phyloP scores from a whole-genome alignment of 495 filamentous ascomycete genomes.

The Neurospora discreta region DNA sequence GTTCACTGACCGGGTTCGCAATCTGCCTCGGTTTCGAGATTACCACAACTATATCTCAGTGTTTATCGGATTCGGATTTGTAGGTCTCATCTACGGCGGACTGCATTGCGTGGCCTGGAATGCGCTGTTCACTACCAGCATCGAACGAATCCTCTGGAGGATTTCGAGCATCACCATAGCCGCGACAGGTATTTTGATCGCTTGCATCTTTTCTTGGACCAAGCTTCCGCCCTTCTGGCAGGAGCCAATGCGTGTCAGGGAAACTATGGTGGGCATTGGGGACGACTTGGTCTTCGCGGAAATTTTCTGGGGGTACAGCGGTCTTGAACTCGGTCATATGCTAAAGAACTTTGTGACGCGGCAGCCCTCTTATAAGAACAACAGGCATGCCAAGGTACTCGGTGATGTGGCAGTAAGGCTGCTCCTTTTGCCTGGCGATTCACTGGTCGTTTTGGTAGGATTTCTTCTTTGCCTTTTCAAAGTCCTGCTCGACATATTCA shows the following conservation, averaged over 20 bases:
- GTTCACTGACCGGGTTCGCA: neutral
- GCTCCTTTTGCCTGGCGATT: fast-evolving
- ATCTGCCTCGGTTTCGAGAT: neutral
- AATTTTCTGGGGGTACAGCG: too few species aligned
- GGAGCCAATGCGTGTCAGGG: neutral
- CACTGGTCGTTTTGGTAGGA: fast-evolving
- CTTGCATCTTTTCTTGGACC: neutral
- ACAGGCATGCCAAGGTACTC: neutral
- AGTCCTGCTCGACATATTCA: neutral
- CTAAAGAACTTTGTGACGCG: neutral
- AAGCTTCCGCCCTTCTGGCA: neutral
- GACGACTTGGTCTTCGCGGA: too few species aligned
- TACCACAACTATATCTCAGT: neutral
- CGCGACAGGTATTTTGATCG: neutral
- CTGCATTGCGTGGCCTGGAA: neutral
- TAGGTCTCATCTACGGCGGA: neutral
- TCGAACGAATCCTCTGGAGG: neutral
- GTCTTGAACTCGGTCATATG: too few species aligned
- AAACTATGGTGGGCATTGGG: too few species aligned
- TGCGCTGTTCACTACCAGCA: neutral
- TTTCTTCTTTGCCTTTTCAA: neutral
- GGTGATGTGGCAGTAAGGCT: neutral
- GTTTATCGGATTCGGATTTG: neutral
- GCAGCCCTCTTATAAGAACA: neutral
- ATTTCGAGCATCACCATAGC: neutral